Evolutionary conservation across 2,329 filamentous ascomycete genomes (phyloP), one percentile per base, ranked within the genome.

Genomic region (Endoconidiophora laricicola): DNA sequence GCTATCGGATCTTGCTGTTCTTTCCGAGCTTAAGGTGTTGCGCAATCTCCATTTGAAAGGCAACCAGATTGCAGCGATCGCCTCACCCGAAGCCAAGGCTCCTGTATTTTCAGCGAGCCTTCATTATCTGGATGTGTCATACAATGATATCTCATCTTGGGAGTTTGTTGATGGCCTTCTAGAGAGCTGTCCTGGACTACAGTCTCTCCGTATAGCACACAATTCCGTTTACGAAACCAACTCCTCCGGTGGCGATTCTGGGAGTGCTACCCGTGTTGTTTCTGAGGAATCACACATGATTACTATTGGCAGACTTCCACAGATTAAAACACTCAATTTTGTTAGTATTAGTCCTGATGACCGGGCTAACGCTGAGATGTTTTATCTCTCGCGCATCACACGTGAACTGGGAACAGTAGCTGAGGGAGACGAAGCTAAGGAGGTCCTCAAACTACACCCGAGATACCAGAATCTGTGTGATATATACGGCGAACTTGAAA

Each of bases 201-300:
- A 68, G 10, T 79, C 78, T 33, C 74, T 98, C 38, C 83, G 88
- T 14, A 77, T 94, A 54, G 79, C 85, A 4, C 81, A 87, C 60
- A 96, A 96, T 57, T 88, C 90, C 3, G 72, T 96, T 20, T 93
- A 86, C 64, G 70, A 80, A 49, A 49, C 56, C 48, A 50, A 55
- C 10, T 57, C 58, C 44, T 57, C 62, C 54, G 29, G 55, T 22
- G 43, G 46, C 16, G 66, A 48, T 67, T 16, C 33, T 66, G 49
- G 63, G 66, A 22, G 64, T 72, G 23, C 74, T 72, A 4, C 72
- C 81, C 1, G 39, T 3, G n/a, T 41, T 18, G 23, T 50, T 23
- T 37, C 51, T 2, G 86, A 94, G 49, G 85, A 94, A 59, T 82
- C 84, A 1, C 90, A 87, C 66, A 94, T 94, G 84, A 73, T 95